Percentiles rank a stretch among this genome's conserved stretches.
These are phyloP conservation scores for Coelastrella sp. DNA, from an alignment of 139 green algal genomes.

Conservation along the genomic window DNA sequence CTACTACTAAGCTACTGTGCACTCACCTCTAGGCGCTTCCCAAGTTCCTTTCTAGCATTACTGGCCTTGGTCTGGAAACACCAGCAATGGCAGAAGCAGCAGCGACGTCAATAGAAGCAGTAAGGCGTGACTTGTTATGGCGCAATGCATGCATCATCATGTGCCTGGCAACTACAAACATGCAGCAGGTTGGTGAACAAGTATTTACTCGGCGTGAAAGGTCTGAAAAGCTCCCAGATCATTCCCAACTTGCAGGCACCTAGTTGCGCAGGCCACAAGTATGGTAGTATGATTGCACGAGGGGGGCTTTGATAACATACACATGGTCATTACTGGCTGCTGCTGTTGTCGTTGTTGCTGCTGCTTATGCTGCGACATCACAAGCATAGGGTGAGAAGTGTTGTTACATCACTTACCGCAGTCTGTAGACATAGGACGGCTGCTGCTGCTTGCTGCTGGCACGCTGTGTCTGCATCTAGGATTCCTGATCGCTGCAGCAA, in stretches of 20 bases:
- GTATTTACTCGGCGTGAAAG: too few species aligned
- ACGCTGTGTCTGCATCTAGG: constrained; percentile 36
- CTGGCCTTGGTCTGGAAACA: constrained; percentile 33
- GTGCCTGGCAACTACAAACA: neutral
- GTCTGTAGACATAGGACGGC: constrained; percentile 45
- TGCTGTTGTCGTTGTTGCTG: too few species aligned
- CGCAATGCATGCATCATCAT: neutral
- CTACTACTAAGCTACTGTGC: neutral
- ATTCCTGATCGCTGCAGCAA: constrained; percentile 39
- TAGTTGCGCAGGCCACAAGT: neutral
- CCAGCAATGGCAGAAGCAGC: neutral
- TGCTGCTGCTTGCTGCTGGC: constrained; percentile 30
- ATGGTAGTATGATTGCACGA: too few species aligned
- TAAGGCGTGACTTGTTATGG: neutral
- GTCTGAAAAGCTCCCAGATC: too few species aligned
- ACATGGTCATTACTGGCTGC: neutral
- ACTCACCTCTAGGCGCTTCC: constrained; percentile 35
- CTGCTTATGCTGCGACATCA: too few species aligned
- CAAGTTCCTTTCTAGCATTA: constrained; percentile 28
- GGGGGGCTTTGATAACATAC: too few species aligned
- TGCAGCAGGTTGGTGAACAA: too few species aligned
- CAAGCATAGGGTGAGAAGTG: too few species aligned
- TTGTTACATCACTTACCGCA: constrained; percentile 27
- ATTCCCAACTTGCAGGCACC: too few species aligned
- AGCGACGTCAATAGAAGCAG: neutral